Base-by-base conservation (phyloP, 2,329 filamentous ascomycete species). In the Colletotrichum tabaci region DNA sequence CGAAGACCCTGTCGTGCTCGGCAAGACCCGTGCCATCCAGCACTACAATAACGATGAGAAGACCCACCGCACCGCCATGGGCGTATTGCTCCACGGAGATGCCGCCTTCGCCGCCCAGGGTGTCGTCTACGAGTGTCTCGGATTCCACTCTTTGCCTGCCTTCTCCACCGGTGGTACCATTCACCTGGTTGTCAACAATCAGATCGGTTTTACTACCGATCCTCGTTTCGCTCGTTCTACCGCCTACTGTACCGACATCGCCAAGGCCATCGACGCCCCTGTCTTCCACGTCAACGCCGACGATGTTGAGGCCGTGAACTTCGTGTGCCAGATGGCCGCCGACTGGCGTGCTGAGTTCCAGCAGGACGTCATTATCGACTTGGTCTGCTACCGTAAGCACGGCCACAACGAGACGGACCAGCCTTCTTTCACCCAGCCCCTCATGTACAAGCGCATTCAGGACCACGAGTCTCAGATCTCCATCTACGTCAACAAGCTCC, bases 391-490 rank as follows among this genome's bases (percentile, higher is more conserved):
- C 89, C 93, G 96, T 80, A 99, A 98, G 87, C 92, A 98, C 83
- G 96, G 96, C 74, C 96, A 99, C 91, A 99, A 99, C 86, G 96
- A 99, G 87, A 99, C 96, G 13, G 96, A 99, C 81, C 96, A 99
- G 87, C 96, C 96, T 58, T 98, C 96, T 50, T 99, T 99, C 88
- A 99, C 96, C n/a, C 96, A 99, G 83, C 96, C 96, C 50, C 87
- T 98, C 77, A 99, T 99, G 96, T 99, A 99, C 90, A 98, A 98
- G 91, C 94, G 93, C 79, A 98, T 99, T 80, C 90, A 91, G 76
- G 88, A 92, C 72, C 94, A 98, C 82, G 89, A 92, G 75, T 91
- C 93, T 56, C 94, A 96, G 81, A 91, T 99, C 71, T 93, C 97
- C 80, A 94, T 94, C 79, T 99, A 99, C 81, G 90, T 96, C 76